A percentile compares a stretch with the other conserved stretches of the same genome.
Conservation (phyloP, 345 rosid species). For the Kandelia obovata region DNA sequence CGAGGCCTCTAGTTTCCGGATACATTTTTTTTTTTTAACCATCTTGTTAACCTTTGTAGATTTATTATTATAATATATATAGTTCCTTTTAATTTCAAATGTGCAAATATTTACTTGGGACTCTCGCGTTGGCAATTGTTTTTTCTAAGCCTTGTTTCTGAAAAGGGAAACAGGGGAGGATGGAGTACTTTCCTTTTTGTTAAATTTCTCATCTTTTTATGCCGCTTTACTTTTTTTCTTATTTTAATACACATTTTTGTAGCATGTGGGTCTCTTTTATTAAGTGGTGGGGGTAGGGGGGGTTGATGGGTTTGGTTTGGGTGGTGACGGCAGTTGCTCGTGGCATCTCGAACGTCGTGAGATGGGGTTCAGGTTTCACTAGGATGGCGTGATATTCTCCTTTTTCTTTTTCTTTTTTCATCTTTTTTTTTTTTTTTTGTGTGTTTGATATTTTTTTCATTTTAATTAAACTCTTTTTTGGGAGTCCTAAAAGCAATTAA, state of each 20-base stretch:
- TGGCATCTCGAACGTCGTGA: conserved; percentile 61
- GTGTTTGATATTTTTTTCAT: not conserved
- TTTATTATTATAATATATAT: no score
- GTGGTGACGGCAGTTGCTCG: conserved; percentile 55
- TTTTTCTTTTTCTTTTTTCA: not conserved
- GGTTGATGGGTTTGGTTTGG: not conserved
- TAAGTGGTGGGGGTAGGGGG: not conserved
- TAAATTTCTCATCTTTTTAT: conserved; percentile 32
- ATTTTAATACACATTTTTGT: not conserved
- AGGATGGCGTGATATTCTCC: conserved; percentile 47
- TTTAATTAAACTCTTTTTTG: not conserved
- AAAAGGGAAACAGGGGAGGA: conserved; percentile 28
- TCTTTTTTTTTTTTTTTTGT: conserved; percentile 5
- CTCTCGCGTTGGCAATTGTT: no score
- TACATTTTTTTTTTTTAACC: no score
- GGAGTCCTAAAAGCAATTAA: not conserved
- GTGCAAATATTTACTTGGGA: no score
- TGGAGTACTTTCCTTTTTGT: conserved; percentile 11
- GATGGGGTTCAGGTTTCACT: conserved; percentile 23
- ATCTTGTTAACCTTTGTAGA: no score
- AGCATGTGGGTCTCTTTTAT: no score
- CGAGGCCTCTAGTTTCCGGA: no score
- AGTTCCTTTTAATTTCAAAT: no score
- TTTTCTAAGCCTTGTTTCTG: conserved; percentile 18
- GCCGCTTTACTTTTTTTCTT: not conserved